Conservation (phyloP, 805 yeast species). For the Wilhelminamyces savonicus region DNA sequence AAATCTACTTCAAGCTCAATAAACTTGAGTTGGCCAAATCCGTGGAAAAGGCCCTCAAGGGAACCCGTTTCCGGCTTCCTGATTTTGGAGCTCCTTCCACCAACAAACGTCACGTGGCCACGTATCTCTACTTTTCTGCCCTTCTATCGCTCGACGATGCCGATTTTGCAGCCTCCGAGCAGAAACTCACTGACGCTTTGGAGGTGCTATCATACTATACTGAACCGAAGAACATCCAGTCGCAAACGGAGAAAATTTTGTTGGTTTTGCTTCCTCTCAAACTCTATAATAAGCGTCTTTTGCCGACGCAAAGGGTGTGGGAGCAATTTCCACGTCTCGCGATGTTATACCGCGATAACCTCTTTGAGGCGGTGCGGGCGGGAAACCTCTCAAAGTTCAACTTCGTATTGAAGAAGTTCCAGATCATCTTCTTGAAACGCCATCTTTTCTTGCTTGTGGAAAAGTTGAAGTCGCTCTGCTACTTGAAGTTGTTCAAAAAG, state of each 20-base stretch:
- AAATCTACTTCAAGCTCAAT: slow-evolving; percentile 58
- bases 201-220: slow-evolving; percentile 19
- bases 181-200: slow-evolving; percentile 48
- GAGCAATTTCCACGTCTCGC: slow-evolving; percentile 33
- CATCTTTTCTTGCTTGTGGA: slow-evolving; percentile 58
- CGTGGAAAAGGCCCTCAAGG: slow-evolving; percentile 60
- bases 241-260: slow-evolving; percentile 40
- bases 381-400: slow-evolving; percentile 59
- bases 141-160: slow-evolving; percentile 60
- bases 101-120: slow-evolving; percentile 42
- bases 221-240: slow-evolving; percentile 17
- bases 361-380: slow-evolving; percentile 40
- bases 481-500: slow-evolving; percentile 45
- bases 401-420: slow-evolving; percentile 34
- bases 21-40: slow-evolving; percentile 71
- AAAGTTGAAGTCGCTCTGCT: slow-evolving; percentile 43
- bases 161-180: slow-evolving; percentile 46
- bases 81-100: slow-evolving; percentile 22
- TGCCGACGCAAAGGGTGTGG: slow-evolving; percentile 42
- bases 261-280: slow-evolving; percentile 59
- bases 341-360: slow-evolving; percentile 35
- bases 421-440: slow-evolving; percentile 46
- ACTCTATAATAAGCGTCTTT: slow-evolving; percentile 39
- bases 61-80: slow-evolving; percentile 51
- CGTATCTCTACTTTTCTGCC: slow-evolving; percentile 66